Evolutionary conservation across 1,284 basidiomycete genomes (phyloP), one percentile per base, ranked within the genome.

Genomic region (Melampsora americana): DNA sequence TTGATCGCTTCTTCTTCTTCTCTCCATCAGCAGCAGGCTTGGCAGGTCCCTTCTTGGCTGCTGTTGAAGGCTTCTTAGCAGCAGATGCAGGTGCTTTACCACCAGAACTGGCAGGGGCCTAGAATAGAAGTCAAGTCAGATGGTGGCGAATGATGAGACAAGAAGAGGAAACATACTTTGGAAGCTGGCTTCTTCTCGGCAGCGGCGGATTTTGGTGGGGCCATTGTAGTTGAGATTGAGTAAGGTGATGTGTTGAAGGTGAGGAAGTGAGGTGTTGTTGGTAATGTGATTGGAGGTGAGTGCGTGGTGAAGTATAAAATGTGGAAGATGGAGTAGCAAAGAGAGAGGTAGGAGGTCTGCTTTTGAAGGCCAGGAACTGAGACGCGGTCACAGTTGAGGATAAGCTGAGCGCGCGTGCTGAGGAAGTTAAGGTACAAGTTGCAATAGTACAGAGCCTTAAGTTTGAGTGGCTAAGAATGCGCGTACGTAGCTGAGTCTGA

Each of bases 1-100:
- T 80, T 85, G 87, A 87, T 80, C 86, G 84, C 85, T 87, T 87
- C 84, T 86, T 86, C 86, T 88, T 88, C 80, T 87, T 87, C 28
- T 85, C 86, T 73, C 85, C 87, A 67, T 86, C 87, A 77, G 87
- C 85, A 79, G 85, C 83, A 77, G 83, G 82, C n/a, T 75, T 75
- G 11, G 66, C 60, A 35, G 60, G 28, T 5, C 32, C 32, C 60
- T 62, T 62, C 11, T 28, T 59, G 72, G 65, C 77, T 85, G 85
- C 78, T 82, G 53, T 81, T 67, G 81, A 81, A 69, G 86, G 86
- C 81, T 90, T 89, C 84, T 87, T 87, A 44, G 81, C 81, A 56
- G 85, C 76, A 80, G 86, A 86, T 35, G 86, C 85, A 50, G 87
- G 86, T 42, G 87, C 86, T 83, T 88, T 87, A 71, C 83, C 82